Conservation (phyloP, 768 basidiomycete species). For the Sistotremastrum suecicum region DNA sequence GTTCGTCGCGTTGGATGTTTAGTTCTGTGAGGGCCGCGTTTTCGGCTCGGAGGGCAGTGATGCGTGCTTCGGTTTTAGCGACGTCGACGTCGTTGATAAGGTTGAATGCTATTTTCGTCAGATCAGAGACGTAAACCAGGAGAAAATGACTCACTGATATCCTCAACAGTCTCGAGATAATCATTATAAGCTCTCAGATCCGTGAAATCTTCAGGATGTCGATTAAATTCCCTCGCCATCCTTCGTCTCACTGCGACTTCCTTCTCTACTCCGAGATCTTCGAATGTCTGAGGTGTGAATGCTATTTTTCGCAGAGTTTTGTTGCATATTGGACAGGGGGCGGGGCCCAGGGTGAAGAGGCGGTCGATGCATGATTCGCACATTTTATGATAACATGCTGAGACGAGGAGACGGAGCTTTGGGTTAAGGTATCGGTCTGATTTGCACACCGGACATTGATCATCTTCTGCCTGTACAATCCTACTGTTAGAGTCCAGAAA, state of each 20-base stretch:
- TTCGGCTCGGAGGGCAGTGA: constrained; percentile 61
- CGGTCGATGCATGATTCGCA: constrained; percentile 98
- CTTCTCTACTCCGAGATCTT: constrained; percentile 85
- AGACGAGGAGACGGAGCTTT: constrained; percentile 84
- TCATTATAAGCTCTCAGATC: constrained; percentile 78
- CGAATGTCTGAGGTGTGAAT: constrained; percentile 92
- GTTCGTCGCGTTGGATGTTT: constrained; percentile 72
- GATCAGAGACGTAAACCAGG: not conserved
- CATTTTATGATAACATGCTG: constrained; percentile 99
- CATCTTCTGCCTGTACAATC: constrained; percentile 58
- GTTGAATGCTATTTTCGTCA: constrained; percentile 60
- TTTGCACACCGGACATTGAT: constrained; percentile 95
- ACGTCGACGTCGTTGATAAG: constrained; percentile 83
- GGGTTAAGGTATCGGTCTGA: constrained; percentile 93
- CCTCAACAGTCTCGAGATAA: constrained; percentile 92
- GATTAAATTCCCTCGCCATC: constrained; percentile 91
- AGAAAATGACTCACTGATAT: constrained; percentile 44
- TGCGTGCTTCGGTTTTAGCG: constrained; percentile 67
- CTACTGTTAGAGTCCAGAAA: constrained; percentile 1
- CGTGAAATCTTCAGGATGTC: constrained; percentile 77
- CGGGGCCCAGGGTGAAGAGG: constrained; percentile 88
- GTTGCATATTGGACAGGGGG: constrained; percentile 88
- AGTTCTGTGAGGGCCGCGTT: constrained; percentile 75
- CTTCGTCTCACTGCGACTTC: constrained; percentile 83
- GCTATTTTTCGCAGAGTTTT: constrained; percentile 80